Conservation (phyloP, 208 protist species). For the Leishmania lainsoni region DNA sequence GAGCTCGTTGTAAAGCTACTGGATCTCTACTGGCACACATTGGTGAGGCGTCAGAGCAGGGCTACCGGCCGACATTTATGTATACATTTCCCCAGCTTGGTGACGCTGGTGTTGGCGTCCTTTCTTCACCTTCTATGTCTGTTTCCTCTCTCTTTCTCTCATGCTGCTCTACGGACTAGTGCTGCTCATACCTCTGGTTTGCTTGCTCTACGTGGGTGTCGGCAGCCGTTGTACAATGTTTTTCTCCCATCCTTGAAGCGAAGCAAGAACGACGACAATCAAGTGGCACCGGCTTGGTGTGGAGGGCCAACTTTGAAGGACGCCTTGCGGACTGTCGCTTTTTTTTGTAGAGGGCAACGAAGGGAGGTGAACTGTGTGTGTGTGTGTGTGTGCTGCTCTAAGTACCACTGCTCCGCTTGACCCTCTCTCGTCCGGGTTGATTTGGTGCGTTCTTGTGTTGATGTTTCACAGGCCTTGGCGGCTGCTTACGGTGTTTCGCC, state of each 20-base stretch:
- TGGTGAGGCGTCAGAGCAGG: not conserved
- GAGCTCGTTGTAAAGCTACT: not conserved
- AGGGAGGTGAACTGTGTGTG: not conserved
- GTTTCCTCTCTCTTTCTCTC: not conserved
- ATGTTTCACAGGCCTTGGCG: not conserved
- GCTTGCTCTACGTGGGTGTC: not conserved
- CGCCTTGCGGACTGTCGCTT: not conserved
- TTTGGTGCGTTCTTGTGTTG: not conserved
- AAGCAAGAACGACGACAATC: not conserved
- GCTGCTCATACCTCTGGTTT: not conserved
- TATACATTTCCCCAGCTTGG: not conserved
- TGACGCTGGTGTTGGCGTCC: not conserved
- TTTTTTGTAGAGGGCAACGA: not conserved
- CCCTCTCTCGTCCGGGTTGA: no score
- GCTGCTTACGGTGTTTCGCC: slow-evolving; percentile 9
- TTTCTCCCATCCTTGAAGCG: not conserved
- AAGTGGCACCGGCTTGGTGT: not conserved
- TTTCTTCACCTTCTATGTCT: not conserved
- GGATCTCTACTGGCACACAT: not conserved
- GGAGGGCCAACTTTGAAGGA: no score
- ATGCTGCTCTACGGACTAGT: not conserved
- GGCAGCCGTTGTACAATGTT: not conserved
- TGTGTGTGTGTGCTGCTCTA: not conserved
- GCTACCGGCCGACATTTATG: not conserved
- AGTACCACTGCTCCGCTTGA: not conserved